Conservation (phyloP, 257 asterid genomes). For the Ilex aquifolium region DNA sequence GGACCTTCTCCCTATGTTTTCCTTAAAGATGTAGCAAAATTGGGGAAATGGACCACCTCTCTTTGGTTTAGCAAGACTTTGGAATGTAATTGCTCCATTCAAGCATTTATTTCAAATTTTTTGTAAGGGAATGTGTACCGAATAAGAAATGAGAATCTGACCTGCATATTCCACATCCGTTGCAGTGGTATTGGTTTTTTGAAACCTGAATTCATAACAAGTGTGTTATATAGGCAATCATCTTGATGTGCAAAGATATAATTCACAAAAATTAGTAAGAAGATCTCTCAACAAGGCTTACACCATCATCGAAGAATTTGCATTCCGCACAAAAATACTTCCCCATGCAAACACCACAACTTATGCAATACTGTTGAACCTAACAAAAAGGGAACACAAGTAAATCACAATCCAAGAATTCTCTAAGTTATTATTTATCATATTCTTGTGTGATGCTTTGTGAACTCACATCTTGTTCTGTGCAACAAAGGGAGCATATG, state of each 20-base stretch:
- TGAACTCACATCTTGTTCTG: conserved; percentile 56
- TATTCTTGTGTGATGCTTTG: background rate
- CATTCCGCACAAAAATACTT: conserved; percentile 56
- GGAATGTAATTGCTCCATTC: too few species aligned
- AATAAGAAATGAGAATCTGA: conserved; percentile 9
- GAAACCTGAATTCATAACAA: conserved; percentile 30
- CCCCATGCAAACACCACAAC: conserved; percentile 58
- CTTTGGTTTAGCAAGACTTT: too few species aligned
- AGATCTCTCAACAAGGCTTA: conserved; percentile 15
- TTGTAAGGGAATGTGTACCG: too few species aligned
- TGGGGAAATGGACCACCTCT: too few species aligned
- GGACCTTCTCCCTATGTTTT: too few species aligned
- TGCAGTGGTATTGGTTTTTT: conserved; percentile 66
- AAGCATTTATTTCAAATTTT: too few species aligned
- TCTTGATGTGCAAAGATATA: background rate
- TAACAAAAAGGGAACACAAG: conserved; percentile 8
- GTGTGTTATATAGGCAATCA: background rate
- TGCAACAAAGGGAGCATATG: conserved; percentile 44
- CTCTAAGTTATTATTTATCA: background rate
- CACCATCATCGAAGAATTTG: conserved; percentile 70
- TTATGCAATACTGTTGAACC: conserved; percentile 47
- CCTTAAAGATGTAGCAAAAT: too few species aligned
- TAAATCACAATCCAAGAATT: background rate
- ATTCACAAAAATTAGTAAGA: background rate
- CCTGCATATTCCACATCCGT: conserved; percentile 80